Conservation (phyloP, 2,329 filamentous ascomycete species). For the Metarhizium sp. region DNA sequence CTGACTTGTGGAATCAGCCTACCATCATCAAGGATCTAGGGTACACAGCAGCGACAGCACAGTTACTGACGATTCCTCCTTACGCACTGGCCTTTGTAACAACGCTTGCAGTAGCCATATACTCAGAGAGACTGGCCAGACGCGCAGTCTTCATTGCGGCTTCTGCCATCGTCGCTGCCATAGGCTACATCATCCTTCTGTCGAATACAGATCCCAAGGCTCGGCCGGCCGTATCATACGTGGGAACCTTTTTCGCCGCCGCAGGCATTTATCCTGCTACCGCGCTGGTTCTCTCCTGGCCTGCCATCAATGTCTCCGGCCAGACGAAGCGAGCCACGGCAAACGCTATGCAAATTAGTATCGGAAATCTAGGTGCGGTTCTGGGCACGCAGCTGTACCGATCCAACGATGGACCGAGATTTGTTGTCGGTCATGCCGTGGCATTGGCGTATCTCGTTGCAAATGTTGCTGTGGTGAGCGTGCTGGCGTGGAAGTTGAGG, state of each 20-base stretch:
- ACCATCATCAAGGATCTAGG: constrained; percentile 46
- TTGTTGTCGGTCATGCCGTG: constrained; percentile 56
- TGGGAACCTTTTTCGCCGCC: constrained; percentile 53
- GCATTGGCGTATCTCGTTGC: constrained; percentile 53
- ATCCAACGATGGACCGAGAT: constrained; percentile 49
- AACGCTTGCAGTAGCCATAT: constrained; percentile 47
- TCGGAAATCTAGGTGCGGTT: constrained; percentile 60
- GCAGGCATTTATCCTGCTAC: constrained; percentile 59
- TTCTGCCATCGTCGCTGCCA: constrained; percentile 43
- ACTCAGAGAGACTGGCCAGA: constrained; percentile 47
- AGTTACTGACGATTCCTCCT: constrained; percentile 53
- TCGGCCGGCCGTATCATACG: constrained; percentile 47
- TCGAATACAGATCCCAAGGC: constrained; percentile 34
- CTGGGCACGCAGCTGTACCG: constrained; percentile 63
- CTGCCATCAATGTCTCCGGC: constrained; percentile 61
- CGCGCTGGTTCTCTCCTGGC: constrained; percentile 58
- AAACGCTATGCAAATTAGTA: constrained; percentile 63
- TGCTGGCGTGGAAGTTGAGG: constrained; percentile 44
- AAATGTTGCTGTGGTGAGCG: constrained; percentile 44
- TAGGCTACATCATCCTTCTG: constrained; percentile 55
- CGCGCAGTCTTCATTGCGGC: constrained; percentile 56
- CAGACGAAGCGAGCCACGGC: constrained; percentile 61
- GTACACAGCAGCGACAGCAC: constrained; percentile 42
- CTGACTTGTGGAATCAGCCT: constrained; percentile 16
- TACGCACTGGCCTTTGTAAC: constrained; percentile 54